A percentile compares a stretch with the other conserved stretches of the same genome.
Conservation (phyloP, 2,329 filamentous ascomycete genomes). For the Cryoendolithus antarcticus region DNA sequence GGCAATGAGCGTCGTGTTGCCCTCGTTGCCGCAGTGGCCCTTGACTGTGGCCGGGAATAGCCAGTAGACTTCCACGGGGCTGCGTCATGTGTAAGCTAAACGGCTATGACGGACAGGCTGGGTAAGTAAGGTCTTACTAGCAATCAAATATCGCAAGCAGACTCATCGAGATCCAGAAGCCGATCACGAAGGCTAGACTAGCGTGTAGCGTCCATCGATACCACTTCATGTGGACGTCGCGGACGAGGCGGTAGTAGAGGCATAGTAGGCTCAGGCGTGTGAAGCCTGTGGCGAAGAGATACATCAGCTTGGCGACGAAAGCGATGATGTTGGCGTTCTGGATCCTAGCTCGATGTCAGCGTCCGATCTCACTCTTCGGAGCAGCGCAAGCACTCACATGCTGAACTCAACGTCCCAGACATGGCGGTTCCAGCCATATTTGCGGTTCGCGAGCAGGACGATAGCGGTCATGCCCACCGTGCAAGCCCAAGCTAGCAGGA, state of each 20-base stretch:
- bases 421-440: conserved; percentile 32
- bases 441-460: conserved; percentile 30
- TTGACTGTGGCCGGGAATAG: conserved; percentile 19
- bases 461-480: conserved; percentile 26
- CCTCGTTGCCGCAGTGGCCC: conserved; percentile 31
- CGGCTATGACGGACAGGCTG: neutral
- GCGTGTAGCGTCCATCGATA: conserved; percentile 29
- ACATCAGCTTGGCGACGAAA: conserved; percentile 31
- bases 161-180: conserved; percentile 27
- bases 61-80: conserved; percentile 32
- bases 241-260: conserved; percentile 35
- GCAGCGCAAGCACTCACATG: neutral
- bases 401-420: conserved; percentile 27
- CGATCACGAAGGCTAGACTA: conserved; percentile 26
- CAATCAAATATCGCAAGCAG: conserved; percentile 29
- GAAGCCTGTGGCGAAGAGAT: conserved; percentile 30
- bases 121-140: conserved; percentile 14
- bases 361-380: too few species aligned
- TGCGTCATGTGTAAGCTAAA: conserved; percentile 7
- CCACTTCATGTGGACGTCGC: conserved; percentile 26
- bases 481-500: conserved; percentile 28
- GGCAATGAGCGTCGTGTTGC: conserved; percentile 24
- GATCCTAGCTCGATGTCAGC: conserved; percentile 5
- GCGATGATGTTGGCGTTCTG: conserved; percentile 26
- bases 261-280: conserved; percentile 32